Base-by-base conservation (phyloP, 257 asterid species). In the Nicotiana attenuata region DNA sequence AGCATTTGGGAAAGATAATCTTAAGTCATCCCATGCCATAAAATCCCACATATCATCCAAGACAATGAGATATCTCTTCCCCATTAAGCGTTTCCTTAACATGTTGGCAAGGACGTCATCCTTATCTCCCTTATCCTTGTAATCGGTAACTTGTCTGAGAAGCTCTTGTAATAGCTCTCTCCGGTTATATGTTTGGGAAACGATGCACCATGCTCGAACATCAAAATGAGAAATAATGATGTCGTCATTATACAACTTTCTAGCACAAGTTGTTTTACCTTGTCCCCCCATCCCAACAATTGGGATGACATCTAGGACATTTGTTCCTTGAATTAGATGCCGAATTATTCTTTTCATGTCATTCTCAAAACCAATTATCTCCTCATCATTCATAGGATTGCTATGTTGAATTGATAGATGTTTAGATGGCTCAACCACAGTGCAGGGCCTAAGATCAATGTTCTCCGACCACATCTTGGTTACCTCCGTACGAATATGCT, bases 231-330 rank as follows among this genome's bases (percentile, higher is more conserved):
- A 31, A 15, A 16, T 24, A 41, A 47, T 35, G 8, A 0, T n/a
- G 19, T 55, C 50, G 4, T 3, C 7, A 11, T 64, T 80, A 13
- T 80, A 80, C 14, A 65, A 2, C 52, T 16, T 64, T 10, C 59
- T 64, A 20, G 77, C 31, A 14, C 15, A 20, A 45, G 65, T 65
- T 10, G 65, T 80, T 69, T 80, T 80, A 5, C 83, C 83, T 38
- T 41, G 45, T 15, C 83, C 77, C 9, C 83, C 83, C 52, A 80
- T 65, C 0, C 83, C 83, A 15, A 80, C 77, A n/a, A 80, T 80
- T 6, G 77, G 73, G 76, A 65, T 1, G 38, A 50, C 65, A 5
- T 47, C 64, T 50, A 64, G 29, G 60, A 13, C 82, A n/a, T 20
- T 20, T 69, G n/a, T 11, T 2, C 57, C 77, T 69, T 31, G 28